Evolutionary conservation across 2,329 filamentous ascomycete species (phyloP).

Genomic region (Aspergillus uvarum): DNA sequence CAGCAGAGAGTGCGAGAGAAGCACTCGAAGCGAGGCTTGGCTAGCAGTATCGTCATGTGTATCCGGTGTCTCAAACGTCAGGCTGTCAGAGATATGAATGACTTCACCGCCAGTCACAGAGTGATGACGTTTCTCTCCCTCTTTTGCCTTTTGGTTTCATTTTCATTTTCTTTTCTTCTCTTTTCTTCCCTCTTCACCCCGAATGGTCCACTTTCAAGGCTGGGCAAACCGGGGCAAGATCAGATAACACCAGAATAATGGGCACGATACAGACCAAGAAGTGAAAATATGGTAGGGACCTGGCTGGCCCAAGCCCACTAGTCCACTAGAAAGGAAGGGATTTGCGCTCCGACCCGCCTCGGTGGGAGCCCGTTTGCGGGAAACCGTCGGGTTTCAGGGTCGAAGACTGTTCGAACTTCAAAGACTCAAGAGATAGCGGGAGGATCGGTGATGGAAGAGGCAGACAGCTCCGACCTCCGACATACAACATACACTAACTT

Average conservation of each 20-base stretch:
- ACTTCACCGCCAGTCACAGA: too few species aligned
- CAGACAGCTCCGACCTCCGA: background rate
- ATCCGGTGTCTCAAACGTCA: background rate
- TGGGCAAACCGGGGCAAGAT: background rate
- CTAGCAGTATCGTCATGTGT: background rate
- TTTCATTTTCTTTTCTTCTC: too few species aligned
- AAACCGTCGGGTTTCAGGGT: background rate
- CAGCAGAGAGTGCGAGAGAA: background rate
- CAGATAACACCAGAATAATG: background rate
- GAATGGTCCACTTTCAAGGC: background rate
- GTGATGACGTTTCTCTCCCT: too few species aligned
- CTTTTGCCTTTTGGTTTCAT: too few species aligned
- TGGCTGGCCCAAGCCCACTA: background rate
- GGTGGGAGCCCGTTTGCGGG: background rate
- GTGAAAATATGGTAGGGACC: background rate
- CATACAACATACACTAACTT: too few species aligned
- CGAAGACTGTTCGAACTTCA: background rate
- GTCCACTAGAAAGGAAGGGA: background rate
- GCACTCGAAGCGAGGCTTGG: background rate
- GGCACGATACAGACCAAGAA: too few species aligned
- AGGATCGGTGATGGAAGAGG: background rate
- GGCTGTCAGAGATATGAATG: too few species aligned
- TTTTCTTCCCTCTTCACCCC: background rate
- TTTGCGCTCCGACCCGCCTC: background rate
- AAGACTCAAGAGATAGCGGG: too few species aligned